Evolutionary conservation across 768 basidiomycete genomes (phyloP), one percentile per base, ranked within the genome.

Genomic region (Amylocystis lapponica): DNA sequence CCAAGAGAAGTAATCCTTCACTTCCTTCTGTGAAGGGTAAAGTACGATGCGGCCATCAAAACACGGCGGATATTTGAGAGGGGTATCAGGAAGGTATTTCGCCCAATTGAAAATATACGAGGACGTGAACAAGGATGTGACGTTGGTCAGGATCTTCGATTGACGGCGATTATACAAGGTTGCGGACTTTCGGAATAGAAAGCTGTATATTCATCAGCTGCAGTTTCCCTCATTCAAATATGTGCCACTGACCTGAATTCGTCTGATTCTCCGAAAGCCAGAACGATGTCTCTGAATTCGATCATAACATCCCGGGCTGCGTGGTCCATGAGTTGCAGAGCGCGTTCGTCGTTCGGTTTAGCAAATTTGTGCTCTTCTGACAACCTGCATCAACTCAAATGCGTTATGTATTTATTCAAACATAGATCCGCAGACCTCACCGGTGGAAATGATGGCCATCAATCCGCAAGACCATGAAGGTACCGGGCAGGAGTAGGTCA

Each of bases 261-360:
- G 61, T 99, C 96, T 16, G 93, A 96, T 68, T 99, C 89, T 2
- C 96, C 96, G 59, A 94, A 98, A 0, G 75, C 96, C 16, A 96
- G 72, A 11, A 89, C 69, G 45, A 96, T 78, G 58, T 96, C 94
- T 27, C 78, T 75, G 56, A 85, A 83, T 56, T 85, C 81, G 23
- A 79, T 68, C 88, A 99, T 88, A 32, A 93, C 71, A 36, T 75
- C 70, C 51, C 68, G 71, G 0, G 96, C 96, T 2, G 93, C 91
- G 43, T 78, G 75, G 58, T 99, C 93, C 94, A 98, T 97, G 33
- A 99, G 76, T 48, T 80, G 61, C 5, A 99, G 71, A 0, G 92
- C 96, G 11, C 85, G 78, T 38, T 72, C 62, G 64, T 99, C 96
- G 63, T 97, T 99, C 1, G 96, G 96, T 56, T 98, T 99, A 6